Evolutionary conservation across 2,329 filamentous ascomycete species (phyloP).

Genomic region (Raffaelea ambrosiae): DNA sequence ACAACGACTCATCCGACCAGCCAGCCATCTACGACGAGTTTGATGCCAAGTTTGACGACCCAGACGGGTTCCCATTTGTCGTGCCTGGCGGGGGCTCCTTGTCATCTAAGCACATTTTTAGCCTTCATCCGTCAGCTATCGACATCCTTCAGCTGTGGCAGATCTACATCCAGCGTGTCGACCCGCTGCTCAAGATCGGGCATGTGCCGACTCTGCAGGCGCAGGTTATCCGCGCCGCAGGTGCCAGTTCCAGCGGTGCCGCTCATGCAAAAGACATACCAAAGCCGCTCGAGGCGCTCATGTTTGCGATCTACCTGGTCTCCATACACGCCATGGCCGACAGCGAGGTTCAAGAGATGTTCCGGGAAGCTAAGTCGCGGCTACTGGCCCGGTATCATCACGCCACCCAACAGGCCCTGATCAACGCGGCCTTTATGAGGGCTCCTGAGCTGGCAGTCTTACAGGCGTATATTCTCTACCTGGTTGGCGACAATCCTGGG

Average conservation of each 20-base stretch:
- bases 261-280: too few species aligned
- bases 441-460: slow-evolving; percentile 18
- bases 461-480: slow-evolving; percentile 19
- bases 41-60: neutral
- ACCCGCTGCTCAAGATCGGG: neutral
- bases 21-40: neutral
- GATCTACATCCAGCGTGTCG: neutral
- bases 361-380: neutral
- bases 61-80: neutral
- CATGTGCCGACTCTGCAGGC: neutral
- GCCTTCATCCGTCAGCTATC: neutral
- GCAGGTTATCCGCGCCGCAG: neutral
- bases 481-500: slow-evolving; percentile 10
- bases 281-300: neutral
- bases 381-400: slow-evolving; percentile 17
- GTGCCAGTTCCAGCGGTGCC: neutral
- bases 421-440: slow-evolving; percentile 16
- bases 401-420: slow-evolving; percentile 15
- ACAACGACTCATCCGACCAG: too few species aligned
- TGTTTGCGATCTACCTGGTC: neutral
- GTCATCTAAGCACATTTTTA: too few species aligned
- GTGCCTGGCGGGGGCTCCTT: neutral
- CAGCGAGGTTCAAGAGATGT: neutral
- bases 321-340: neutral
- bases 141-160: slow-evolving; percentile 1